Percentiles rank a stretch among this genome's conserved stretches.
Evolutionary conservation across 257 asterid species (phyloP).

Genomic region (Linaria vulgaris): DNA sequence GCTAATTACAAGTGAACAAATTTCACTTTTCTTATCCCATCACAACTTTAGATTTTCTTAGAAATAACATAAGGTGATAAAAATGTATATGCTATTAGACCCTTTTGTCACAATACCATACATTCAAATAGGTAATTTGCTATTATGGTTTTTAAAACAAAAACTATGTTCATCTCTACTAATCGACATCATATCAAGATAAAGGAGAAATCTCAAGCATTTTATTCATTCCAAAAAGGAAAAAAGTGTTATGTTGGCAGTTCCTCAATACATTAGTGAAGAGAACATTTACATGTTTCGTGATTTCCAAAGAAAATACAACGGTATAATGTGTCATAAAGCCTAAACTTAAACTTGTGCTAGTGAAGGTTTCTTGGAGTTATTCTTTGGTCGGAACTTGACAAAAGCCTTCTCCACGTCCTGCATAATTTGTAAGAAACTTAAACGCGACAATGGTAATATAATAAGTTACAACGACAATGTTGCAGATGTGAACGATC

Average conservation of each 20-base stretch:
- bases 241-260: not conserved
- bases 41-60: no score
- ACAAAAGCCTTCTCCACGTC: slow-evolving; percentile 75
- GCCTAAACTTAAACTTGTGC: slow-evolving; percentile 24
- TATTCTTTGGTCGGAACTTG: slow-evolving; percentile 73
- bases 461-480: not conserved
- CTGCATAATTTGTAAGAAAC: slow-evolving; percentile 39
- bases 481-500: not conserved
- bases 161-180: no score
- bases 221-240: not conserved
- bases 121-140: no score
- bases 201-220: not conserved
- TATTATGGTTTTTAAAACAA: no score
- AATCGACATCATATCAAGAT: not conserved
- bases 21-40: no score
- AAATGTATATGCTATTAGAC: no score
- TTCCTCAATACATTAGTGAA: not conserved
- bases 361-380: slow-evolving; percentile 68
- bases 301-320: not conserved
- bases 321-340: not conserved
- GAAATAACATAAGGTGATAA: no score
- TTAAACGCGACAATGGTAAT: no score
- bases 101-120: no score
- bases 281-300: not conserved
- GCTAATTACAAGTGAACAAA: no score